Evolutionary conservation across 140 eudicot species (phyloP).

Genomic region (Flaveria floridana): DNA sequence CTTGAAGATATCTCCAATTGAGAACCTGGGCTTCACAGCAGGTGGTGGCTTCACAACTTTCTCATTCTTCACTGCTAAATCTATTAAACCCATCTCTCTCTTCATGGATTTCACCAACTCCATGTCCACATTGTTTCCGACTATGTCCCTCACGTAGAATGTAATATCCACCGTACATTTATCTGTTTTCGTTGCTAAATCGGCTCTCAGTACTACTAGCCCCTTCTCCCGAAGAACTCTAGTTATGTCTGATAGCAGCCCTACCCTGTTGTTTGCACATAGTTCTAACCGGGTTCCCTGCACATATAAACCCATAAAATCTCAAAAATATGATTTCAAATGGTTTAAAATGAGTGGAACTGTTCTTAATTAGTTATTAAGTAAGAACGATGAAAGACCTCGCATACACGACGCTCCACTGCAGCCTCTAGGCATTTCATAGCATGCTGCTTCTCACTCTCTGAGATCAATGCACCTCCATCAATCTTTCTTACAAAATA

Average conservation of each 20-base stretch:
- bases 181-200: slow-evolving; percentile 59
- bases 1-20: slow-evolving; percentile 53
- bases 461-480: slow-evolving; percentile 56
- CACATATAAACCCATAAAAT: slow-evolving; percentile 3
- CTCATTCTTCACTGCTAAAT: slow-evolving; percentile 58
- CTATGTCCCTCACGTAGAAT: slow-evolving; percentile 64
- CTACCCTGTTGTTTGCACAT: slow-evolving; percentile 63
- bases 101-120: slow-evolving; percentile 58
- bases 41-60: slow-evolving; percentile 25
- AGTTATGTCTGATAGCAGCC: slow-evolving; percentile 77
- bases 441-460: slow-evolving; percentile 67
- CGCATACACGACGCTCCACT: slow-evolving; percentile 78
- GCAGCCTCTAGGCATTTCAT: slow-evolving; percentile 78
- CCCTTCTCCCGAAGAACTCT: slow-evolving; percentile 75
- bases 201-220: slow-evolving; percentile 67
- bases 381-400: slow-evolving; percentile 37
- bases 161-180: slow-evolving; percentile 46
- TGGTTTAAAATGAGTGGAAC: not conserved
- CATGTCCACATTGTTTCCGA: slow-evolving; percentile 65
- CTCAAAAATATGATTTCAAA: not conserved
- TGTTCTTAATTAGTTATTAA: not conserved
- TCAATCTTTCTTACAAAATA: slow-evolving; percentile 68
- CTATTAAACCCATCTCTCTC: slow-evolving; percentile 66
- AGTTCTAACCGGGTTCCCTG: slow-evolving; percentile 72
- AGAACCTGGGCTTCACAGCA: slow-evolving; percentile 41